Base-by-base conservation (phyloP, 2,329 filamentous ascomycete species). In the Trichoderma aggressivum region DNA sequence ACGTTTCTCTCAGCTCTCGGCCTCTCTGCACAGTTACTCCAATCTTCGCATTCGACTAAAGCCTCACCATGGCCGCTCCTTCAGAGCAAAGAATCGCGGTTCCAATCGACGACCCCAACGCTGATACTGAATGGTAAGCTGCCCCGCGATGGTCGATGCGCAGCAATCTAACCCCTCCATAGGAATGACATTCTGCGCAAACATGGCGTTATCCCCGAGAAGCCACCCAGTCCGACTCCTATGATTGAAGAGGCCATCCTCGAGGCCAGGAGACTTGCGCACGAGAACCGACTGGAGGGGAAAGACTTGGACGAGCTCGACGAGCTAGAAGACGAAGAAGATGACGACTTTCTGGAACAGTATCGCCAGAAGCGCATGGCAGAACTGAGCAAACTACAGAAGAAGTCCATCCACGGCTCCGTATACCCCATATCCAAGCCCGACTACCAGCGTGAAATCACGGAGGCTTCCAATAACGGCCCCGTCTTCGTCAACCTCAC, bases 141-240 rank as follows among this genome's bases (percentile, higher is more conserved):
- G 73, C 73, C 76, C 75, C 75, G 77, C 75, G 73, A 75, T 63
- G 67, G 61, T 36, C 61, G 65, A 58, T 69, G 65, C 39, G 72
- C 36, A 67, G 26, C 63, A 62, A 32, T 61, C 34, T 80, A 72
- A 81, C 74, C 75, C 72, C 71, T 70, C 72, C 64, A 70, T 74
- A 98, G 94, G 94, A 99, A 99, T 81, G 96, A 99, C 76, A 99
- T 99, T 78, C 90, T 99, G 71, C 93, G 96, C 76, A 97, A 97
- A 81, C 94, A 99, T 85, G 94, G 94, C 75, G 87, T 99, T 75
- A 98, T 99, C 73, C 96, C 96, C n/a, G 94, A 98, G 80, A 98
- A 97, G 80, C 94, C 95, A 0, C 94, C 94, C 3, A 97, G 95
- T 59, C 96, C 96, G 2, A 98, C 96, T 2, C 94, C 94, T 7